Evolutionary conservation across 1,284 basidiomycete species (phyloP).

Genomic region (Takashimella koratensis): DNA sequence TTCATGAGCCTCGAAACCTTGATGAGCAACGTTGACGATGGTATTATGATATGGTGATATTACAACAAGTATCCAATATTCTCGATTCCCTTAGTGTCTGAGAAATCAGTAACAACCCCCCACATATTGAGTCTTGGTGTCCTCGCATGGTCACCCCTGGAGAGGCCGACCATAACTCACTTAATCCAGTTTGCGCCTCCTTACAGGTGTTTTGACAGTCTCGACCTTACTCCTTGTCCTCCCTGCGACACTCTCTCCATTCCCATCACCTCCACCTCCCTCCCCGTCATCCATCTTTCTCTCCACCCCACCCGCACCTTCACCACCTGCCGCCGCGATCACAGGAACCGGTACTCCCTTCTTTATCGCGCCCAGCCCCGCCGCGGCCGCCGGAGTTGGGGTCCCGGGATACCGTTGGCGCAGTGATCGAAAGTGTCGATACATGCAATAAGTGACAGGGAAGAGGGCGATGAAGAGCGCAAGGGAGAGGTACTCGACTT

Average conservation of each 20-base stretch:
- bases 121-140: no score
- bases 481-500: slow-evolving; percentile 13
- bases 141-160: no score
- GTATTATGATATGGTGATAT: no score
- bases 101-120: no score
- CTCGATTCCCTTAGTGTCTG: no score
- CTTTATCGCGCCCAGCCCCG: no score
- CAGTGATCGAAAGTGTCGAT: slow-evolving; percentile 10
- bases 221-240: neutral
- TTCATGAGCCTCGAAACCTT: no score
- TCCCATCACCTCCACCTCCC: neutral
- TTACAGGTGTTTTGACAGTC: neutral
- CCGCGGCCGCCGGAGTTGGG: neutral
- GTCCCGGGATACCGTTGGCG: neutral
- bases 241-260: neutral
- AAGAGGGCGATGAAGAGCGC: slow-evolving; percentile 15
- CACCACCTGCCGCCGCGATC: neutral
- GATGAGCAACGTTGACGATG: no score
- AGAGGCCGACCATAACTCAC: no score
- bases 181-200: neutral
- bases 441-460: slow-evolving; percentile 17
- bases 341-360: no score
- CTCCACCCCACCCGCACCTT: neutral
- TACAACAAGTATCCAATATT: no score
- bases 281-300: neutral